Conservation (phyloP, 2,329 filamentous ascomycete genomes). For the Phaeosphaeria sp. region DNA sequence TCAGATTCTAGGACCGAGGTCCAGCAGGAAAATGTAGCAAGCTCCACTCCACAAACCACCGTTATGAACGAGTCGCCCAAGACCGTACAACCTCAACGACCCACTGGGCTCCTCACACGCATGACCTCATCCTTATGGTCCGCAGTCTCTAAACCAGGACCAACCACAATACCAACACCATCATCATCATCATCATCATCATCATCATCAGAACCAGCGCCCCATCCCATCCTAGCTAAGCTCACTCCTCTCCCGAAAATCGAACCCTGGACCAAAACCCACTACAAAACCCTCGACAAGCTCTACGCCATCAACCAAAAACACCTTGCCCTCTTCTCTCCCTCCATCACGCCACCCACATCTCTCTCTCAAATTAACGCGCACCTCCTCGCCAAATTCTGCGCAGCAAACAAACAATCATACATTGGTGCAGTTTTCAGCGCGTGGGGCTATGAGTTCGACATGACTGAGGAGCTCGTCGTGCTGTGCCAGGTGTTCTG, state of each 20-base stretch:
- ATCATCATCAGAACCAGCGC: slow-evolving; percentile 14
- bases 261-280: slow-evolving; percentile 50
- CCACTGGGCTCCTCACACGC: slow-evolving; percentile 26
- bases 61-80: background rate
- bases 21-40: slow-evolving; percentile 9
- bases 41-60: slow-evolving; percentile 8
- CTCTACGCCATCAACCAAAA: slow-evolving; percentile 44
- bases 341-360: slow-evolving; percentile 22
- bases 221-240: slow-evolving; percentile 35
- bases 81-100: slow-evolving; percentile 12
- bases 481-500: slow-evolving; percentile 45
- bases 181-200: too few species aligned
- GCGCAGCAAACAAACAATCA: slow-evolving; percentile 22
- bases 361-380: slow-evolving; percentile 37
- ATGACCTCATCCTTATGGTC: slow-evolving; percentile 25
- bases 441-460: slow-evolving; percentile 46
- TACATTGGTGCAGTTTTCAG: slow-evolving; percentile 38
- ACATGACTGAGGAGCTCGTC: slow-evolving; percentile 39
- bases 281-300: slow-evolving; percentile 48
- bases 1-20: slow-evolving; percentile 3
- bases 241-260: slow-evolving; percentile 40
- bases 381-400: slow-evolving; percentile 34
- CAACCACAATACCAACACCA: background rate
- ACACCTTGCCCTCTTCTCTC: slow-evolving; percentile 40
- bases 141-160: slow-evolving; percentile 3